These are phyloP conservation scores for Phyllosticta capitalensis DNA, from an alignment of 2,329 filamentous ascomycete genomes.

Conservation along the genomic window DNA sequence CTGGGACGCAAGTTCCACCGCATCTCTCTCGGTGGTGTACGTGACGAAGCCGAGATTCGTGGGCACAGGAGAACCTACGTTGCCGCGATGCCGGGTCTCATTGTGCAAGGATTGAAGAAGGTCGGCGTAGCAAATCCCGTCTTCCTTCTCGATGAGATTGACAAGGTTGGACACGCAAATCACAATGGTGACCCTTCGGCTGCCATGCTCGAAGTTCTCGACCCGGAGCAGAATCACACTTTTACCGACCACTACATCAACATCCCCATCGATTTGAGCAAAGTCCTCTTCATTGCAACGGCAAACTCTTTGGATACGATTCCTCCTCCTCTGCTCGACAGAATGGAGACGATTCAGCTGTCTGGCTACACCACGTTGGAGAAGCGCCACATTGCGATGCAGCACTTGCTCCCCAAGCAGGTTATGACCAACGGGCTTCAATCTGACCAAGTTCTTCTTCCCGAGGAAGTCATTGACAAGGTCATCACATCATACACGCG, in stretches of 20 bases:
- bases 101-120: constrained; percentile 90
- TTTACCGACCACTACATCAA: constrained; percentile 97
- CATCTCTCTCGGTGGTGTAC: constrained; percentile 89
- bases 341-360: constrained; percentile 92
- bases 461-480: constrained; percentile 79
- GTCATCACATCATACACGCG: constrained; percentile 95
- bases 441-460: constrained; percentile 64
- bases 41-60: constrained; percentile 93
- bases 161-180: constrained; percentile 86
- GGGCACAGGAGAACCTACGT: constrained; percentile 94
- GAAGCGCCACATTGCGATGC: constrained; percentile 87
- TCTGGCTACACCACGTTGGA: constrained; percentile 95
- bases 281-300: constrained; percentile 94
- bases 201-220: constrained; percentile 94
- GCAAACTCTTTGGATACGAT: constrained; percentile 94
- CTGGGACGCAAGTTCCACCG: constrained; percentile 93
- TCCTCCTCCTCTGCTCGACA: constrained; percentile 82
- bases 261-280: constrained; percentile 90
- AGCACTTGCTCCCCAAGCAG: constrained; percentile 94
- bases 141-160: constrained; percentile 92
- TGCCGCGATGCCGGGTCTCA: constrained; percentile 94
- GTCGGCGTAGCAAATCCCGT: constrained; percentile 93
- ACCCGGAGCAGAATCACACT: constrained; percentile 91
- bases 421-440: constrained; percentile 79
- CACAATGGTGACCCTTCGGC: constrained; percentile 93